Evolutionary conservation across 2,329 filamentous ascomycete species (phyloP).

Genomic region (Penicillium psychrosexuale): DNA sequence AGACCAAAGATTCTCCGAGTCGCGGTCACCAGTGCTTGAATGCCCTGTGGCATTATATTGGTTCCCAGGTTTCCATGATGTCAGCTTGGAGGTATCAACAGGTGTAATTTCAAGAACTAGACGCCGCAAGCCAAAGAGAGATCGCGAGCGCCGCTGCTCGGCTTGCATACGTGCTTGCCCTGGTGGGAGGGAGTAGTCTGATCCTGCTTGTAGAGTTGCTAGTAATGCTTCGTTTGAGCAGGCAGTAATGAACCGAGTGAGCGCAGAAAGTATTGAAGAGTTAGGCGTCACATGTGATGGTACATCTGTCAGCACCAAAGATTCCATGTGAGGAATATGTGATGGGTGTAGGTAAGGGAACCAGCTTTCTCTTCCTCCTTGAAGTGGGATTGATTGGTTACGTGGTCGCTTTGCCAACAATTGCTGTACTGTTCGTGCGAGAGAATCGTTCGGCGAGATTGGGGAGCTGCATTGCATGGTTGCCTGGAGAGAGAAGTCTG

Average conservation of each 20-base stretch:
- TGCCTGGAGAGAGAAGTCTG: conserved; percentile 1
- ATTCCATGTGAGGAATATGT: conserved; percentile 53
- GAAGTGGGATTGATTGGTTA: conserved; percentile 29
- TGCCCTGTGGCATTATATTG: conserved; percentile 49
- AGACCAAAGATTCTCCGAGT: conserved; percentile 59
- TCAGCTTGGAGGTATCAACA: conserved; percentile 22
- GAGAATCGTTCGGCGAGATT: conserved; percentile 23
- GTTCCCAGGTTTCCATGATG: conserved; percentile 42
- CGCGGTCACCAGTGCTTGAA: conserved; percentile 58
- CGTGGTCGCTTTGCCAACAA: conserved; percentile 40
- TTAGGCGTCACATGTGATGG: conserved; percentile 45
- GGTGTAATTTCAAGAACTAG: conserved; percentile 56
- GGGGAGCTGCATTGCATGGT: conserved; percentile 21
- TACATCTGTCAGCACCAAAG: conserved; percentile 56
- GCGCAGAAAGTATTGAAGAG: conserved; percentile 41
- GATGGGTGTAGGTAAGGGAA: conserved; percentile 51
- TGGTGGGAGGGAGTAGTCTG: conserved; percentile 60
- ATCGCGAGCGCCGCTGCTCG: conserved; percentile 49
- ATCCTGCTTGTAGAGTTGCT: conserved; percentile 51
- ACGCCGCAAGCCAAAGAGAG: conserved; percentile 54
- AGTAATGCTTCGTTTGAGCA: conserved; percentile 56
- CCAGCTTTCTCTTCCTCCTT: conserved; percentile 25
- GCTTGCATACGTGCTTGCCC: conserved; percentile 51
- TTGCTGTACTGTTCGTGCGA: conserved; percentile 34
- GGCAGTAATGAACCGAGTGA: conserved; percentile 55